Conservation (phyloP, 352 stramenopile species). For the Pythium periplocum region DNA sequence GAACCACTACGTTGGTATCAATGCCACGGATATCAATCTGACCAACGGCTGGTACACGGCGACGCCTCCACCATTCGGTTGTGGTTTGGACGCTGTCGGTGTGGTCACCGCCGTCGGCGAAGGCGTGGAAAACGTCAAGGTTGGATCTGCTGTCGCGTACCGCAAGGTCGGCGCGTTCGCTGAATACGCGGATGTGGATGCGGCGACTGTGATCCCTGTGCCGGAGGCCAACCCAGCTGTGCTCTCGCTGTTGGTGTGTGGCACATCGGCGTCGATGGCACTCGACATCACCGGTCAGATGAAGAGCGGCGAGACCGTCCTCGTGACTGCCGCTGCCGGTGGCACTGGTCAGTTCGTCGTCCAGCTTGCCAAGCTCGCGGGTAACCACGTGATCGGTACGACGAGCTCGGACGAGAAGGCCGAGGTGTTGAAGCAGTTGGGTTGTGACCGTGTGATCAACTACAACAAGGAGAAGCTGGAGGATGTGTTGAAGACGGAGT, state of each 20-base stretch:
- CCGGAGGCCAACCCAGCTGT: slow-evolving; percentile 16
- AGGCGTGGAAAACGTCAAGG: slow-evolving; percentile 40
- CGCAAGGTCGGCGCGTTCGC: slow-evolving; percentile 46
- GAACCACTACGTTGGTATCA: slow-evolving; percentile 58
- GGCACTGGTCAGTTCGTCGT: slow-evolving; percentile 81
- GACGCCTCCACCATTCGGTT: slow-evolving; percentile 32
- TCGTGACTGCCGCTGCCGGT: slow-evolving; percentile 59
- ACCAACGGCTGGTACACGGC: slow-evolving; percentile 43
- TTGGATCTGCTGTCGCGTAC: slow-evolving; percentile 39
- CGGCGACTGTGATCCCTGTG: slow-evolving; percentile 25
- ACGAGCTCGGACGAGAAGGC: slow-evolving; percentile 84
- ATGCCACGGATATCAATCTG: slow-evolving; percentile 52
- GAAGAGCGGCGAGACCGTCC: slow-evolving; percentile 44
- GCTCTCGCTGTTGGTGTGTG: slow-evolving; percentile 34
- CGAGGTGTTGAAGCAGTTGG: slow-evolving; percentile 64
- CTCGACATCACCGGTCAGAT: slow-evolving; percentile 56
- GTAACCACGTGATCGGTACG: slow-evolving; percentile 75
- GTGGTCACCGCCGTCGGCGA: slow-evolving; percentile 32
- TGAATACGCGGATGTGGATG: slow-evolving; percentile 39
- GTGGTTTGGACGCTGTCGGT: slow-evolving; percentile 35
- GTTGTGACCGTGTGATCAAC: slow-evolving; percentile 78
- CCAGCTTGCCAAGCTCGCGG: slow-evolving; percentile 80
- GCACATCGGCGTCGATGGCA: slow-evolving; percentile 35
- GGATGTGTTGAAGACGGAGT: slow-evolving; percentile 60
- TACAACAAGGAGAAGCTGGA: slow-evolving; percentile 72